Evolutionary conservation across 2,329 filamentous ascomycete species (phyloP), one percentile per base, ranked within the genome.

Genomic region (Venturia effusa): DNA sequence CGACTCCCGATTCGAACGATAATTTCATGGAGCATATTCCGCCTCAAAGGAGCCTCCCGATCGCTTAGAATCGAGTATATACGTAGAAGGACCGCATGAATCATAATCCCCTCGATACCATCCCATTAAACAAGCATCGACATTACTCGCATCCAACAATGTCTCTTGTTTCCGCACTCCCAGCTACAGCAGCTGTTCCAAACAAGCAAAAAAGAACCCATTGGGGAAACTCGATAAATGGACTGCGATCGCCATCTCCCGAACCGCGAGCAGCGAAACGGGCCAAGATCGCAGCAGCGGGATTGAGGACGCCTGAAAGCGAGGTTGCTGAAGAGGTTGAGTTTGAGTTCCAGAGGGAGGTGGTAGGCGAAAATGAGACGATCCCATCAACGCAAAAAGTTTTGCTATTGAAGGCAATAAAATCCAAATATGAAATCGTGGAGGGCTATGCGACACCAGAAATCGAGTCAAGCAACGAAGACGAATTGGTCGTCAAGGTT

Each of bases 401-500:
- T 0, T 69, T 85, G 6, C 69, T 84, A 22, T 70, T 85, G 2
- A 78, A 83, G 67, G 81, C 74, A 0, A 72, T 78, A 37, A 77
- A 77, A 39, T 77, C 83, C 67, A 77, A 76, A 61, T 85, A 85
- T 66, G 70, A 76, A 24, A 68, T 83, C 48, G 75, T 77, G 0
- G 67, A 69, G 1, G 74, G 77, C 6, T 76, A 83, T 68, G 70
- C 74, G 1, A 72, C 84, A 6, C 83, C 83, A 15, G 72, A 69
- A 1, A 68, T 79, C n/a, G 62, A 73, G 22, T 2, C 51, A 13
- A 22, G 30, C 27, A 69, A 75, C 37, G 73, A 77, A 61, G 75
- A 76, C 54, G 84, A 90, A 68, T 74, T 89, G 5, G 74, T 90
- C 5, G 81, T 90, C n/a, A 82, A 82, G 70, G 77, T 85, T 1